Conservation (phyloP, 2,329 filamentous ascomycete species). For the Trematosphaeria pertusa region DNA sequence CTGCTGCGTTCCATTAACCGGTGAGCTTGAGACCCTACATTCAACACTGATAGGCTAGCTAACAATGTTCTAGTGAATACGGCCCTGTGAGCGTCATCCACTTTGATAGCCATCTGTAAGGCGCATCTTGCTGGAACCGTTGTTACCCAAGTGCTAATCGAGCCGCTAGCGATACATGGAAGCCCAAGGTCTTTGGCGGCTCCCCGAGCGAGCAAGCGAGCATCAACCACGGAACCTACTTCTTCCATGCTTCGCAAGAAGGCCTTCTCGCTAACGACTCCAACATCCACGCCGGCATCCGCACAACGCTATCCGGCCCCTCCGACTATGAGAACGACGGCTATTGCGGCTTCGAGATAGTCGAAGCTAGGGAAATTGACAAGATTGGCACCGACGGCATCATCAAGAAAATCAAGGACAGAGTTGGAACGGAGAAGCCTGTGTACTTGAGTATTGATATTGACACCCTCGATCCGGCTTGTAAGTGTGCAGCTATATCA, state of each 20-base stretch:
- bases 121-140: too few species aligned
- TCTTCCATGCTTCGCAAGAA: slow-evolving; percentile 81
- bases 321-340: slow-evolving; percentile 86
- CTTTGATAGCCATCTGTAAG: slow-evolving; percentile 66
- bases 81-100: slow-evolving; percentile 70
- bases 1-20: slow-evolving; percentile 65
- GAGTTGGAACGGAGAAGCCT: slow-evolving; percentile 75
- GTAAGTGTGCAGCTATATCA: slow-evolving; percentile 50
- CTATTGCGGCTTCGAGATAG: slow-evolving; percentile 83
- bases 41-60: neutral
- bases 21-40: slow-evolving; percentile 13
- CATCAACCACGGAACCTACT: slow-evolving; percentile 90
- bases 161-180: slow-evolving; percentile 67
- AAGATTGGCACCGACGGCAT: slow-evolving; percentile 75
- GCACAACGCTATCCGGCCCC: slow-evolving; percentile 79
- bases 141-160: too few species aligned
- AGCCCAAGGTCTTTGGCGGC: slow-evolving; percentile 85
- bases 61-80: slow-evolving; percentile 58
- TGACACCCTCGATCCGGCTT: slow-evolving; percentile 85
- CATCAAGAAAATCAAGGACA: slow-evolving; percentile 76
- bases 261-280: slow-evolving; percentile 81
- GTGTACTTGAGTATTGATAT: slow-evolving; percentile 88
- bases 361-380: slow-evolving; percentile 76
- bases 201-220: slow-evolving; percentile 76
- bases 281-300: slow-evolving; percentile 87